Conservation (phyloP, 2,329 filamentous ascomycete genomes). For the Paraphoma chrysanthemicola region DNA sequence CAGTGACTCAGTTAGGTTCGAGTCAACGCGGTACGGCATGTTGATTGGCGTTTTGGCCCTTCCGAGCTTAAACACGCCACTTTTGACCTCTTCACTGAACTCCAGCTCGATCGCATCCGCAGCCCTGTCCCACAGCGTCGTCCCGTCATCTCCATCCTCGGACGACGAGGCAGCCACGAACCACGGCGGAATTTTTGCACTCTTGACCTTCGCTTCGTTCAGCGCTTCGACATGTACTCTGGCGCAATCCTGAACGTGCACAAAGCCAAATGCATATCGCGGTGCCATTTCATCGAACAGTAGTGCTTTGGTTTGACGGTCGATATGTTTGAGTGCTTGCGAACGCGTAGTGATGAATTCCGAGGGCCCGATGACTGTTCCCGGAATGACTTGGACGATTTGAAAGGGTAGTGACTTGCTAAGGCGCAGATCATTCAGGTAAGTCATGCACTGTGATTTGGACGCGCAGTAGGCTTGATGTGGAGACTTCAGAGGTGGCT, state of each 20-base stretch:
- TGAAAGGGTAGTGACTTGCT: constrained; percentile 28
- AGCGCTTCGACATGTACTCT: constrained; percentile 40
- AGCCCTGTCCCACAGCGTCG: constrained; percentile 29
- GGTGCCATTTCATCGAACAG: constrained; percentile 39
- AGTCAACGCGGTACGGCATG: constrained; percentile 42
- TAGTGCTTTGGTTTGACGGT: constrained; percentile 41
- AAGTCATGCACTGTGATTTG: constrained; percentile 43
- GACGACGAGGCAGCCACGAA: constrained; percentile 37
- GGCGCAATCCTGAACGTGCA: constrained; percentile 41
- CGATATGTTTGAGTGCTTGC: constrained; percentile 29
- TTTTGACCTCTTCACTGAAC: constrained; percentile 23
- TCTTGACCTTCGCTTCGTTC: constrained; percentile 20
- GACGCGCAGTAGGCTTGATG: constrained; percentile 44
- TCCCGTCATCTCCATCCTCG: constrained; percentile 22
- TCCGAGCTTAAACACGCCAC: constrained; percentile 30
- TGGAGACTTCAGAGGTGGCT: constrained; percentile 34
- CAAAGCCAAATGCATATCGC: constrained; percentile 45
- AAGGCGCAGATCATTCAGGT: constrained; percentile 26
- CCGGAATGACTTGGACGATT: constrained; percentile 42
- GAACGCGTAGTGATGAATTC: constrained; percentile 31
- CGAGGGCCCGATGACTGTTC: constrained; percentile 42
- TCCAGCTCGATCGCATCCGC: constrained; percentile 27
- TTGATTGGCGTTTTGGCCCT: constrained; percentile 34
- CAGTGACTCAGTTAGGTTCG: constrained; percentile 30
- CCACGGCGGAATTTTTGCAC: constrained; percentile 31